Evolutionary conservation across 495 filamentous ascomycete species (phyloP), one percentile per base, ranked within the genome.

Genomic region (Tuber aestivum): DNA sequence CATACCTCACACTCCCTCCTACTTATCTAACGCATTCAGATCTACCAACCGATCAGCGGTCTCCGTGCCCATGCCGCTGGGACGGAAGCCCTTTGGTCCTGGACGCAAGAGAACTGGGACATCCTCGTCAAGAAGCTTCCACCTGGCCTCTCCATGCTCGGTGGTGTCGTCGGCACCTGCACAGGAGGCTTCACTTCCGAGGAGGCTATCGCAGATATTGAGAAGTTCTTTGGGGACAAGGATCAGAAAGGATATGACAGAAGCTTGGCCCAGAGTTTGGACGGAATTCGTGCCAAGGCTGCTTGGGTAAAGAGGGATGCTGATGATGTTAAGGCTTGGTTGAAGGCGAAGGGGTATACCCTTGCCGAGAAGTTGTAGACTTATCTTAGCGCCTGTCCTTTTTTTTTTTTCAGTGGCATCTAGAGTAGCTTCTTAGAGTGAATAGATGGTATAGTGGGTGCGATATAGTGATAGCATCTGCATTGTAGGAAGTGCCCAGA

Each of bases 21-120:
- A 12, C 69, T 27, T 76, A 69, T n/a, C 41, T 77, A 61, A 45
- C 65, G 65, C 41, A 72, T 73, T 37, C 37, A 82, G 81, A 91
- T 99, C 78, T 98, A 97, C 86, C 90, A 97, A 82, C 95, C 89
- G 4, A 85, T 96, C 40, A 87, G 88, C 56, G 93, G 92, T 40
- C 88, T 99, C 71, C 89, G 95, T 74, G 89, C 87, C 79, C 92
- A 97, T 82, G 85, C 88, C 7, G 88, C 90, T 69, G 95, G 95
- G 81, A 91, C 95, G 70, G 87, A 93, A 74, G 92, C 91, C 18
- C 86, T 97, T 75, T 98, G 92, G 89, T 81, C 77, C 69, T 98
- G 93, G 92, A 87, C 96, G 85, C 92, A 90, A 82, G 86, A 89
- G 73, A 95, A 97, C 86, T 99, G 94, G 94, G 91, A 92, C 18